phyloP scores from a whole-genome alignment of 2,329 filamentous ascomycete species.

The Pseudocercospora eumusae region DNA sequence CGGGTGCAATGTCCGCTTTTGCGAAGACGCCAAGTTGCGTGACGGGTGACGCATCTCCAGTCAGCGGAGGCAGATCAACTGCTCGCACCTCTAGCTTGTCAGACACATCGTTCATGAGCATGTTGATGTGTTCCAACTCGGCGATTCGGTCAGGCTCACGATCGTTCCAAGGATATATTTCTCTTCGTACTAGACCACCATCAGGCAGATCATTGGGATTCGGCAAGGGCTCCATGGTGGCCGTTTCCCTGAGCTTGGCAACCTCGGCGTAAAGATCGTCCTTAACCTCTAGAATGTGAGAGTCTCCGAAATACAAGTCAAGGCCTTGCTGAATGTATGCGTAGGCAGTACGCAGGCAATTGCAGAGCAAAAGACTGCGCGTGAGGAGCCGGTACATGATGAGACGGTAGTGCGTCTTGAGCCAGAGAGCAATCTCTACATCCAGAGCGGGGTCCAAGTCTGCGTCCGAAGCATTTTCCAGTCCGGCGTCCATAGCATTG shows the following conservation, averaged over 20 bases:
- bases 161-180: conserved; percentile 65
- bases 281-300: conserved; percentile 57
- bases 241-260: conserved; percentile 27
- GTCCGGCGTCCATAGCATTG: conserved; percentile 27
- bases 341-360: conserved; percentile 66
- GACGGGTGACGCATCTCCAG: conserved; percentile 43
- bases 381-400: conserved; percentile 35
- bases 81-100: conserved; percentile 80
- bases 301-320: conserved; percentile 56
- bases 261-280: conserved; percentile 49
- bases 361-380: conserved; percentile 60
- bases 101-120: conserved; percentile 66
- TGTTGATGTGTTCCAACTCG: conserved; percentile 68
- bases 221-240: conserved; percentile 11
- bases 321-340: conserved; percentile 66
- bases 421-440: conserved; percentile 49
- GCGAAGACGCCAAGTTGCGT: conserved; percentile 91
- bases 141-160: conserved; percentile 61
- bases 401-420: conserved; percentile 41
- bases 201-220: conserved; percentile 59
- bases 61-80: conserved; percentile 71
- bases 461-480: conserved; percentile 20
- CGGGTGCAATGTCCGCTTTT: conserved; percentile 73
- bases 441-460: conserved; percentile 31
- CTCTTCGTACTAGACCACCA: conserved; percentile 66